Percentiles rank a stretch among this genome's conserved stretches.
These are phyloP conservation scores for Betula pendula DNA, from an alignment of 306 rosid species.

Conservation along the genomic window DNA sequence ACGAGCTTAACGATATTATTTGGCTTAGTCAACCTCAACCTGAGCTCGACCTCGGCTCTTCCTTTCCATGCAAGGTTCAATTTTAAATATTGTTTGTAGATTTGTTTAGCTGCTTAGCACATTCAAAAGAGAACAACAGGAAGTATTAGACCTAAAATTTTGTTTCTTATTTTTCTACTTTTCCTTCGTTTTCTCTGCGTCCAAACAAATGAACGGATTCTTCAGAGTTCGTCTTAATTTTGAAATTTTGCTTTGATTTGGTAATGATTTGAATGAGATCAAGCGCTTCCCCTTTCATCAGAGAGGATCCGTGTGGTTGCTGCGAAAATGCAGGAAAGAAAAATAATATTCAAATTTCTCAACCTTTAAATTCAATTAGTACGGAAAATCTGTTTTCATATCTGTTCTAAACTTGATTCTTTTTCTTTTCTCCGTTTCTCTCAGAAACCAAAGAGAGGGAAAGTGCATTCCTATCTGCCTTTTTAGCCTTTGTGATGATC, in stretches of 20 bases:
- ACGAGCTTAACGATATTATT: neutral
- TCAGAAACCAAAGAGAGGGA: neutral
- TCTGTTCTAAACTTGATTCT: neutral
- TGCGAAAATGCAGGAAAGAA: constrained; percentile 22
- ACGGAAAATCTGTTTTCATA: neutral
- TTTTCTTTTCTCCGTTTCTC: neutral
- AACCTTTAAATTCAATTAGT: neutral
- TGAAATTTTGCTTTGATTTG: too few species aligned
- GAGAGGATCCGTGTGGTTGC: constrained; percentile 19
- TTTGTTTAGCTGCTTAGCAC: too few species aligned
- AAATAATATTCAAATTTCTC: neutral
- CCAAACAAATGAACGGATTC: neutral
- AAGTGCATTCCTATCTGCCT: neutral
- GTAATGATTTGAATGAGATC: neutral
- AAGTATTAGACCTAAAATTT: too few species aligned
- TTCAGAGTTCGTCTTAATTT: neutral
- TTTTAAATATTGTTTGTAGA: too few species aligned
- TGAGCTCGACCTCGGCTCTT: constrained; percentile 5
- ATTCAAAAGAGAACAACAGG: too few species aligned
- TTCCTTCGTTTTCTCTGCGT: neutral
- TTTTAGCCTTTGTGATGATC: neutral
- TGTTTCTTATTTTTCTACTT: neutral
- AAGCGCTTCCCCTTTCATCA: neutral
- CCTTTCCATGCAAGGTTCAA: neutral
- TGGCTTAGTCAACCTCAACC: neutral